Conservation (phyloP, 495 filamentous ascomycete genomes). For the Annulohypoxylon bovei region DNA sequence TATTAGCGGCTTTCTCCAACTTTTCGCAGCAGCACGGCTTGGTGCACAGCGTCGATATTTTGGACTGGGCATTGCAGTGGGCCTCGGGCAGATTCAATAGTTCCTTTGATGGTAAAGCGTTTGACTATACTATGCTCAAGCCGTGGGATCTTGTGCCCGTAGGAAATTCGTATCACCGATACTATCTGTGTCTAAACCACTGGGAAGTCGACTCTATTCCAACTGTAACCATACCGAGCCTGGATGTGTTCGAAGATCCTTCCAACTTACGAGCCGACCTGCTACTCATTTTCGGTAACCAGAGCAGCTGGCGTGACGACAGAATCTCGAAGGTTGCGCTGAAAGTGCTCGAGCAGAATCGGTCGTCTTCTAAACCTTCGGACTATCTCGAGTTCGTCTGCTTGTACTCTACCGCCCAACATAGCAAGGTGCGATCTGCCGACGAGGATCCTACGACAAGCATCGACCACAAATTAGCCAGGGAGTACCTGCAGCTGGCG, state of each 20-base stretch:
- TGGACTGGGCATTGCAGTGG: conserved; percentile 43
- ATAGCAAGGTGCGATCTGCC: conserved; percentile 29
- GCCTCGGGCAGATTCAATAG: conserved; percentile 41
- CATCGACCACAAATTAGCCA: conserved; percentile 39
- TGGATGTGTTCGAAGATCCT: conserved; percentile 35
- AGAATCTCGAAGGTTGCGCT: conserved; percentile 38
- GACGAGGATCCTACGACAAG: conserved; percentile 17
- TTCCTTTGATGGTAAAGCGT: conserved; percentile 44
- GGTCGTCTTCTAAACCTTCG: conserved; percentile 31
- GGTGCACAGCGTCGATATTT: conserved; percentile 37
- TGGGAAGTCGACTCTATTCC: conserved; percentile 45
- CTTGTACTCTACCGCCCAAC: conserved; percentile 38
- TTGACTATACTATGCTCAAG: conserved; percentile 46
- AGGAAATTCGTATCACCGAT: conserved; percentile 43
- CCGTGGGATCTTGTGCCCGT: conserved; percentile 46
- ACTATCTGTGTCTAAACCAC: conserved; percentile 40
- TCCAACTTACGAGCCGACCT: conserved; percentile 43
- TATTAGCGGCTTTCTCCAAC: conserved; percentile 38
- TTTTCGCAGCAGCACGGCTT: conserved; percentile 38
- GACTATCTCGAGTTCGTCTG: conserved; percentile 45
- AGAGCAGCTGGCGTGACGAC: conserved; percentile 43
- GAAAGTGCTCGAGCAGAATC: conserved; percentile 36
- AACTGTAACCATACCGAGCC: conserved; percentile 35
- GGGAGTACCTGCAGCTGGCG: conserved; percentile 40
- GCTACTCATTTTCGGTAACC: conserved; percentile 45